These are phyloP conservation scores for Lepiota venenata DNA, from an alignment of 768 basidiomycete species.

Conservation along the genomic window DNA sequence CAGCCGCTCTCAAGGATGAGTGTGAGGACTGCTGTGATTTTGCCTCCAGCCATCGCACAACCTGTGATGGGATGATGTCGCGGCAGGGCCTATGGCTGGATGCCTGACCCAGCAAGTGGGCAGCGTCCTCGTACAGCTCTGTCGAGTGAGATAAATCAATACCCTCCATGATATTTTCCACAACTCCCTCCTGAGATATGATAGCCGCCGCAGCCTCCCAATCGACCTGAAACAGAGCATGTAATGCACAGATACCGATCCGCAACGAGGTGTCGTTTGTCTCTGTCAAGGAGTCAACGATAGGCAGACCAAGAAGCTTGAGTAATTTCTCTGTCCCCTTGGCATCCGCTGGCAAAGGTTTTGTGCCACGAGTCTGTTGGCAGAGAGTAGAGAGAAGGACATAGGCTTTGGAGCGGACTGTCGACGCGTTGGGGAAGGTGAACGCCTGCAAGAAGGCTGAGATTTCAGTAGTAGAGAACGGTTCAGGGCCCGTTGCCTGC, in stretches of 20 bases:
- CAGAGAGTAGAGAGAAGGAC: constrained; percentile 67
- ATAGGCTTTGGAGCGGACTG: constrained; percentile 63
- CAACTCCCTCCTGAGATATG: constrained; percentile 57
- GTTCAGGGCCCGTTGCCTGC: constrained; percentile 21
- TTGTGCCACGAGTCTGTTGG: constrained; percentile 52
- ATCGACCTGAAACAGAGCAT: constrained; percentile 86
- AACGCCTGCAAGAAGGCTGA: constrained; percentile 49
- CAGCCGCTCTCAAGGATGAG: constrained; percentile 49
- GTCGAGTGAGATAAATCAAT: constrained; percentile 59
- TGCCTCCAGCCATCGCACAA: constrained; percentile 63
- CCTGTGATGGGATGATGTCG: constrained; percentile 51
- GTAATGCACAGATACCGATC: constrained; percentile 60
- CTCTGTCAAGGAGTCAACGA: constrained; percentile 51
- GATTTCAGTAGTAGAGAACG: constrained; percentile 52
- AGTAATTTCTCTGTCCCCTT: constrained; percentile 48
- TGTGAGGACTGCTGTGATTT: constrained; percentile 48
- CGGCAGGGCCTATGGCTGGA: constrained; percentile 73
- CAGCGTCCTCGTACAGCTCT: constrained; percentile 54
- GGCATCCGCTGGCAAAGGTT: constrained; percentile 32
- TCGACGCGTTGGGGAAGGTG: constrained; percentile 30
- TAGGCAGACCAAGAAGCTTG: constrained; percentile 45
- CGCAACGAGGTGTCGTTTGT: constrained; percentile 51
- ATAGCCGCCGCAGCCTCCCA: constrained; percentile 62
- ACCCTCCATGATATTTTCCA: constrained; percentile 64
- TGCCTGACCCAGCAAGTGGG: constrained; percentile 74